A percentile compares a stretch with the other conserved stretches of the same genome.
Conservation (phyloP, 2,329 filamentous ascomycete genomes). For the Monilinia vaccinii-corymbosi region DNA sequence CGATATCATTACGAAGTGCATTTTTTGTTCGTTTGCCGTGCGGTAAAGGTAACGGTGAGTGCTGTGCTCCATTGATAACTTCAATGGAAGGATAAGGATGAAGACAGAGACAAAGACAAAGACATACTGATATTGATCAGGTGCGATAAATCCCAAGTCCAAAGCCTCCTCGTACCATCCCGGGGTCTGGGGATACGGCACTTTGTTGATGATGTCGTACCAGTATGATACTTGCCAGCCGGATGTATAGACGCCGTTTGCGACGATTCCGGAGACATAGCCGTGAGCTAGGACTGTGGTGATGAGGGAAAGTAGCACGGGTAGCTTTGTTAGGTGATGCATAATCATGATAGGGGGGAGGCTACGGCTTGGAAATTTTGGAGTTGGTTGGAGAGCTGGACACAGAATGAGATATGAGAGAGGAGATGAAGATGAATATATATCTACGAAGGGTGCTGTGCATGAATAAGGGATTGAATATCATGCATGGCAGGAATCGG, state of each 20-base stretch:
- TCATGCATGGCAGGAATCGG: too few species aligned
- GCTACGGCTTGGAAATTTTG: neutral
- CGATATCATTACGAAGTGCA: too few species aligned
- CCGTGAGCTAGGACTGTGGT: slow-evolving; percentile 32
- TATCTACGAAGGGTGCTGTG: neutral
- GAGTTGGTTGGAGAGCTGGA: neutral
- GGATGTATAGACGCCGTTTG: slow-evolving; percentile 33
- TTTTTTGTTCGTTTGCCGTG: too few species aligned
- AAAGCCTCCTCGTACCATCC: slow-evolving; percentile 37
- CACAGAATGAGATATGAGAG: neutral
- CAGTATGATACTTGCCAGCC: slow-evolving; percentile 27
- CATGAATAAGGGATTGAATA: neutral
- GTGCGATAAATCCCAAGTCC: slow-evolving; percentile 44
- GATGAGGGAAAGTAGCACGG: neutral
- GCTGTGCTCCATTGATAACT: too few species aligned
- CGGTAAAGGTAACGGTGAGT: too few species aligned
- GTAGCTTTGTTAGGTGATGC: neutral
- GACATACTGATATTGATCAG: slow-evolving; percentile 31
- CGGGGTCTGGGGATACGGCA: slow-evolving; percentile 21
- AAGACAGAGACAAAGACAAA: neutral
- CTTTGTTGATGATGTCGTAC: slow-evolving; percentile 14
- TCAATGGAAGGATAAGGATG: too few species aligned
- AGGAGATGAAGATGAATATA: neutral
- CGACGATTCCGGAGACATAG: slow-evolving; percentile 34
- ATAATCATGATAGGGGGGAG: neutral